Conservation (phyloP, 805 yeast genomes). For the Wickerhamomyces canadensis region DNA sequence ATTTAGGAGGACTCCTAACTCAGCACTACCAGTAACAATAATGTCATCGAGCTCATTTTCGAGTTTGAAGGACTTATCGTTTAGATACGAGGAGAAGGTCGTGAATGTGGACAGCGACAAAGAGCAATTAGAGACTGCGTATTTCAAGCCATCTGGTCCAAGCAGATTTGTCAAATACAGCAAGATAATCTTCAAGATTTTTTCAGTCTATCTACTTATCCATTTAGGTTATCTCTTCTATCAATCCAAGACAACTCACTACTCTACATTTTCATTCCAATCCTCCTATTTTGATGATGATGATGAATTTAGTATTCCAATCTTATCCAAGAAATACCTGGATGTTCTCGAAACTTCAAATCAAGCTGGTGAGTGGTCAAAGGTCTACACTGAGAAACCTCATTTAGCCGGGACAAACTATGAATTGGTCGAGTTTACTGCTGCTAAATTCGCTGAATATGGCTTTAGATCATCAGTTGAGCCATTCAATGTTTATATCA, state of each 20-base stretch:
- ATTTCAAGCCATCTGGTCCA: too few relatives aligned
- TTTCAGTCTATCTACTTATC: too few relatives aligned
- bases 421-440: conserved; percentile 53
- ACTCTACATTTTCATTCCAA: not conserved
- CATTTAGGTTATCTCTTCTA: too few relatives aligned
- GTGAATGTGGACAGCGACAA: too few relatives aligned
- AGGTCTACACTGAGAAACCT: conserved; percentile 44
- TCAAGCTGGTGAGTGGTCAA: conserved; percentile 48
- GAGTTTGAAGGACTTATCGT: too few relatives aligned
- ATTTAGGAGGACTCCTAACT: not conserved
- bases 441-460: conserved; percentile 48
- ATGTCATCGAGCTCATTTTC: too few relatives aligned
- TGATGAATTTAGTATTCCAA: not conserved
- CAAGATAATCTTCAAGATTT: too few relatives aligned
- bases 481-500: conserved; percentile 54
- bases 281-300: not conserved
- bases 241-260: too few relatives aligned
- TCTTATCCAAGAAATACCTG: conserved; percentile 18
- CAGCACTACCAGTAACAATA: not conserved
- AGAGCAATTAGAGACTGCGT: too few relatives aligned
- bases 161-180: too few relatives aligned
- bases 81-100: too few relatives aligned
- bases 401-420: conserved; percentile 55
- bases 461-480: conserved; percentile 53
- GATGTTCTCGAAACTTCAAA: conserved; percentile 23